A percentile compares a stretch with the other conserved stretches of the same genome.
phyloP scores from a whole-genome alignment of 2,329 filamentous ascomycete genomes.

The Colletotrichum lupini region DNA sequence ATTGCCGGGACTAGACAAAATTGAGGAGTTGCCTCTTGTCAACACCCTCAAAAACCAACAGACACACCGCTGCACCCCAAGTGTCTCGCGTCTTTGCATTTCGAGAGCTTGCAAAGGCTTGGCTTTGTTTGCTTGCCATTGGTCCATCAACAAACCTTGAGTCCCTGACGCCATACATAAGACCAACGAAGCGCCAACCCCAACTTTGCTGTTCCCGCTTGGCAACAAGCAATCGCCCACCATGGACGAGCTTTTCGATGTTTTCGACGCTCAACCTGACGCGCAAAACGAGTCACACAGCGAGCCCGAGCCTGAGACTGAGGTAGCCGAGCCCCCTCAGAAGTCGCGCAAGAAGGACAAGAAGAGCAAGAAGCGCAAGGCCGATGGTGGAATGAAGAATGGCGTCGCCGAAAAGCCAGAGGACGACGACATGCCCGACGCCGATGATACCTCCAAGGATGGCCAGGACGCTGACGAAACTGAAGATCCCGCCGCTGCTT shows the following conservation, averaged over 20 bases:
- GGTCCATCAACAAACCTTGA: background rate
- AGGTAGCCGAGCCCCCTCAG: conserved; percentile 47
- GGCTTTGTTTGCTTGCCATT: background rate
- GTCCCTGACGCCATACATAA: background rate
- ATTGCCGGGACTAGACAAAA: conserved; percentile 16
- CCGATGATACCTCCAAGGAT: conserved; percentile 52
- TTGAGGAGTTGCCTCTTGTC: conserved; percentile 11
- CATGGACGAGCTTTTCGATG: conserved; percentile 86
- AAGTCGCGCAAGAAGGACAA: conserved; percentile 63
- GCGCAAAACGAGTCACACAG: conserved; percentile 50
- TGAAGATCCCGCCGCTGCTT: conserved; percentile 39
- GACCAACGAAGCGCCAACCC: background rate
- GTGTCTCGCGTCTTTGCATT: background rate
- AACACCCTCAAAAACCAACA: background rate
- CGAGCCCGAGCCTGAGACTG: conserved; percentile 59
- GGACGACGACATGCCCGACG: conserved; percentile 58
- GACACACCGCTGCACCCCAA: background rate
- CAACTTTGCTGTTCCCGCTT: background rate
- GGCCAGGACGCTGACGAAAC: conserved; percentile 45
- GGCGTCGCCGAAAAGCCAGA: conserved; percentile 44
- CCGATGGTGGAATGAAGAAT: conserved; percentile 79
- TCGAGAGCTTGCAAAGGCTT: background rate
- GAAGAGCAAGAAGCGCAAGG: conserved; percentile 86
- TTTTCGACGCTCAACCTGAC: conserved; percentile 77
- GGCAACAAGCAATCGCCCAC: background rate